Evolutionary conservation across 805 yeast species (phyloP).

Genomic region (Ogataea thermomethanolica): DNA sequence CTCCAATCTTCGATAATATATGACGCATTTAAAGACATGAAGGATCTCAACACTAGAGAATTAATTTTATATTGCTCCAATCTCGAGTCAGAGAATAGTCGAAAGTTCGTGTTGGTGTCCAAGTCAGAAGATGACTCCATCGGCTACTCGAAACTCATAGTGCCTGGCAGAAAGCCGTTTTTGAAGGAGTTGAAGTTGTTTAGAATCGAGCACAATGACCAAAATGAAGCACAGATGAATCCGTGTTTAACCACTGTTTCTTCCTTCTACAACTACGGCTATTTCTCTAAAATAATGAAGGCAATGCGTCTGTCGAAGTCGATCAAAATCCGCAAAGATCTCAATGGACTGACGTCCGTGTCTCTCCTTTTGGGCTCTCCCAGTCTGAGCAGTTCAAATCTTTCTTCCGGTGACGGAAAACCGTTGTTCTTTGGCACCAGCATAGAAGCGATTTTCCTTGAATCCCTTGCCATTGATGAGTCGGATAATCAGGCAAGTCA

Average conservation of each 20-base stretch:
- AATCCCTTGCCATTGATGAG: constrained; percentile 26
- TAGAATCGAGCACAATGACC: constrained; percentile 21
- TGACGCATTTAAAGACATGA: constrained; percentile 53
- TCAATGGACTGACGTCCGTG: constrained; percentile 39
- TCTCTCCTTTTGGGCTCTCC: constrained; percentile 25
- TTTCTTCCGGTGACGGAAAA: constrained; percentile 14
- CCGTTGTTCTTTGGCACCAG: constrained; percentile 26
- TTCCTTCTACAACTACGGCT: constrained; percentile 47
- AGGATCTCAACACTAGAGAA: constrained; percentile 50
- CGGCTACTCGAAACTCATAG: constrained; percentile 62
- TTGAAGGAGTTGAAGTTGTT: constrained; percentile 56
- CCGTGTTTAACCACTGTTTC: constrained; percentile 33
- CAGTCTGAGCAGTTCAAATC: constrained; percentile 4
- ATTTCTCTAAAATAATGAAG: constrained; percentile 45
- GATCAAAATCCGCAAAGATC: constrained; percentile 54
- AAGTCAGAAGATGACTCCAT: constrained; percentile 54
- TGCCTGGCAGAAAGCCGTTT: constrained; percentile 60
- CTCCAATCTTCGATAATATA: constrained; percentile 50
- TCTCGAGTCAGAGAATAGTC: constrained; percentile 14
- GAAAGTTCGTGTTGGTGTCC: constrained; percentile 55
- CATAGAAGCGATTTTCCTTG: constrained; percentile 32
- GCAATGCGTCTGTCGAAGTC: constrained; percentile 49
- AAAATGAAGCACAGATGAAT: constrained; percentile 8
- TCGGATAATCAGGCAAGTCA: constrained; percentile 2
- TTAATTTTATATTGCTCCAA: constrained; percentile 45